Conservation (phyloP, 2,329 filamentous ascomycete species). For the Aspergillus tanneri region DNA sequence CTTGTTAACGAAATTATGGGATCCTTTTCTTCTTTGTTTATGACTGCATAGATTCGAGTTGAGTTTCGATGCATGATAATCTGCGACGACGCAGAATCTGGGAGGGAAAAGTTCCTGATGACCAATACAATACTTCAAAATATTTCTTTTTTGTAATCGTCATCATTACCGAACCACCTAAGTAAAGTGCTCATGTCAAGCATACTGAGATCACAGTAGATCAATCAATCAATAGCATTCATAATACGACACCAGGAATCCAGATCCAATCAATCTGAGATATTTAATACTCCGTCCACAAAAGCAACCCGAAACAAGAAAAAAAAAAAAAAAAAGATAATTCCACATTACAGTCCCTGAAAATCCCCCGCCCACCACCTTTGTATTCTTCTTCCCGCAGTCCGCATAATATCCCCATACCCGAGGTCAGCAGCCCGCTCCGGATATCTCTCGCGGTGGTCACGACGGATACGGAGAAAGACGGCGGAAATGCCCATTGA, state of each 20-base stretch:
- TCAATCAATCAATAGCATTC: too few relatives aligned
- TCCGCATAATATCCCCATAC: slow-evolving; percentile 29
- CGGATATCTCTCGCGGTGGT: slow-evolving; percentile 51
- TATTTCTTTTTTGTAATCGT: too few relatives aligned
- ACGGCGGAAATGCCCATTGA: slow-evolving; percentile 54
- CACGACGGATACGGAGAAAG: slow-evolving; percentile 53
- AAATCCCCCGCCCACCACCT: slow-evolving; percentile 46
- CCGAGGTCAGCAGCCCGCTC: slow-evolving; percentile 36
- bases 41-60: slow-evolving; percentile 42
- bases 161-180: too few relatives aligned
- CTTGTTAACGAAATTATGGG: slow-evolving; percentile 43
- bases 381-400: slow-evolving; percentile 33
- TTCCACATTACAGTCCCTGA: slow-evolving; percentile 24
- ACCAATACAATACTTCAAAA: slow-evolving; percentile 21
- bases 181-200: too few relatives aligned
- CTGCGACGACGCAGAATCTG: slow-evolving; percentile 19
- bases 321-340: too few relatives aligned
- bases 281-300: too few relatives aligned
- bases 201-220: too few relatives aligned
- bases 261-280: too few relatives aligned
- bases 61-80: slow-evolving; percentile 28
- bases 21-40: slow-evolving; percentile 33
- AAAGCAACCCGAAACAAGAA: too few relatives aligned
- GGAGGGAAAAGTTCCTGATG: slow-evolving; percentile 26
- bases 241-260: too few relatives aligned